Base-by-base conservation (phyloP, 1,139 yeast genomes). In the Scheffersomyces titani region DNA sequence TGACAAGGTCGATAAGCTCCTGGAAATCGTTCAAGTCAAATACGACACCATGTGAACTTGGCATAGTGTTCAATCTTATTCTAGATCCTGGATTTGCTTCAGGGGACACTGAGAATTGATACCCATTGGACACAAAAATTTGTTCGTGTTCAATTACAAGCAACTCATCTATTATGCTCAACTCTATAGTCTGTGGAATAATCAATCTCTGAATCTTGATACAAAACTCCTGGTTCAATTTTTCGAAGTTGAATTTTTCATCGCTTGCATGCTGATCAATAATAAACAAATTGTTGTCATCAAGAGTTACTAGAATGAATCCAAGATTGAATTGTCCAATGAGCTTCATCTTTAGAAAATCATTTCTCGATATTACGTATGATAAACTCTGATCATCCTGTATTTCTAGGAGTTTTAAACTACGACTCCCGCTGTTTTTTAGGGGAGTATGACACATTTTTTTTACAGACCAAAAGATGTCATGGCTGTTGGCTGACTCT, bases 191-290 rank as follows among this genome's bases (percentile, higher is more conserved):
- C 45, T 83, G 78, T 0, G 97, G 97, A 0, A 76, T 73, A 7
- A 94, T 90, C 53, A 94, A 75, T 1, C 86, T 86, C 70, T 94
- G 99, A 30, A 67, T 61, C 49, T 64, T 64, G 62, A 91, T 84
- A 0, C 74, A 72, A 0, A 90, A 85, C 11, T 78, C 80, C 30
- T 72, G 68, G 59, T 84, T 86, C 19, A 92, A 74, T 54, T 77
- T 78, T 69, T 96, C 99, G 75, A 91, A 94, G 70, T 94, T 94
- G 73, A 67, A 91, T 66, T 92, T 94, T 68, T 94, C 99, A 72
- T 94, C 99, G 61, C 97, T 90, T 0, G 99, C 99, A 74, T 94
- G 99, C 71, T 94, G 99, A 70, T 94, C 99, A 52, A 94, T 82
- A 50, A 94, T 93, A 65, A 94, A 92, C 49, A 94, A 69, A 67